Evolutionary conservation across 164 flowering plant genomes (phyloP).

Genomic region (Santalum album): DNA sequence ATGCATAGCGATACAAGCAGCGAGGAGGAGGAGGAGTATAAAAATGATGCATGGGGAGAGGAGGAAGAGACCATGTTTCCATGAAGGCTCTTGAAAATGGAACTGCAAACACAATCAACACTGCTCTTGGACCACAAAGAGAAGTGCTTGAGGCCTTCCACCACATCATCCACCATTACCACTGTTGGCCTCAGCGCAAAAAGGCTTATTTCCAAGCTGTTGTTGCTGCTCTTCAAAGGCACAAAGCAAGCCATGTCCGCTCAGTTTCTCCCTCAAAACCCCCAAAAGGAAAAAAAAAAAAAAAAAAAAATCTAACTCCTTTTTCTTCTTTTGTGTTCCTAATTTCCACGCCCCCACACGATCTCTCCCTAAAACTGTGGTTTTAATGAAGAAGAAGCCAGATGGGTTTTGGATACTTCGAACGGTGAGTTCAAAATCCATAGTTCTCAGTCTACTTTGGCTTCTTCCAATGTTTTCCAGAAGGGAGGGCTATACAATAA

Average conservation of each 20-base stretch:
- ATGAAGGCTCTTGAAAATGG: constrained; percentile 54
- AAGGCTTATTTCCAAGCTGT: constrained; percentile 36
- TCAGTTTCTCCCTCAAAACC: background rate
- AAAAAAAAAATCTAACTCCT: background rate
- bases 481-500: too few relatives aligned
- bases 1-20: too few relatives aligned
- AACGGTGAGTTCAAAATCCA: too few relatives aligned
- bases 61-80: constrained; percentile 41
- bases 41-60: too few relatives aligned
- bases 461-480: too few relatives aligned
- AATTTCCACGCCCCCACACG: background rate
- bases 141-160: constrained; percentile 34
- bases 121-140: constrained; percentile 27
- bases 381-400: too few relatives aligned
- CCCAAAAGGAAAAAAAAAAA: too few relatives aligned
- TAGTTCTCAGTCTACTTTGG: too few relatives aligned
- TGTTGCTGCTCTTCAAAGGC: constrained; percentile 44
- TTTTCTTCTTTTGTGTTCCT: background rate
- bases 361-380: background rate
- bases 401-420: too few relatives aligned
- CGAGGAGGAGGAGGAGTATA: background rate
- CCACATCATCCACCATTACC: constrained; percentile 28
- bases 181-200: constrained; percentile 40
- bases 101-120: constrained; percentile 51
- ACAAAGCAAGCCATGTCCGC: constrained; percentile 41